Conservation (phyloP, 2,329 filamentous ascomycete species). For the Pleomassaria siparia region DNA sequence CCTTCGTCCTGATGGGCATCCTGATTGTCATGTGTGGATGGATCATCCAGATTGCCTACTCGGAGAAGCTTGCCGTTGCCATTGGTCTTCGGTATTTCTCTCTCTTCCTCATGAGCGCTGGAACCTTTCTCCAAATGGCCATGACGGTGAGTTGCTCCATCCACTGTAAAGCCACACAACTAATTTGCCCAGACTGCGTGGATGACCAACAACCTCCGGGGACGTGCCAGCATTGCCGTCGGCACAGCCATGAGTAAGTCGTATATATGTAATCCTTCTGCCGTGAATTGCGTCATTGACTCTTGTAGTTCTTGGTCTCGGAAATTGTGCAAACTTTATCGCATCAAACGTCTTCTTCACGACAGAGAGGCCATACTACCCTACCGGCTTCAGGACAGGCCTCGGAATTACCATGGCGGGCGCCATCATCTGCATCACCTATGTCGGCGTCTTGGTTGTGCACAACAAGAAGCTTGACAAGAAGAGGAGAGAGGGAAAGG, state of each 20-base stretch:
- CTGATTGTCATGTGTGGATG: conserved; percentile 51
- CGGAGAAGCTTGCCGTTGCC: conserved; percentile 45
- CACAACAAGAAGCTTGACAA: conserved; percentile 53
- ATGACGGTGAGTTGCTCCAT: no score
- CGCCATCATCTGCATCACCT: conserved; percentile 14
- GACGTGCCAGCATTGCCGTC: conserved; percentile 24
- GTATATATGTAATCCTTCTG: no score
- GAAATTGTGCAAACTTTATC: conserved; percentile 59
- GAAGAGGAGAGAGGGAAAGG: conserved; percentile 17
- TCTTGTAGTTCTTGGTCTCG: conserved; percentile 46
- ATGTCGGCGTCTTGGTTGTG: conserved; percentile 50
- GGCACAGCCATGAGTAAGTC: conserved; percentile 21
- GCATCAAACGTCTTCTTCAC: conserved; percentile 46
- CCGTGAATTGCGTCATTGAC: no score
- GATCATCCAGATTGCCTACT: conserved; percentile 52
- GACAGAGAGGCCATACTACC: conserved; percentile 27
- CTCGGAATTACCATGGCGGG: conserved; percentile 39
- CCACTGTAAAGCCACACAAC: no score
- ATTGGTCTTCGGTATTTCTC: conserved; percentile 54
- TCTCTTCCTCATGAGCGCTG: conserved; percentile 31
- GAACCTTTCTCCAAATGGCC: conserved; percentile 57
- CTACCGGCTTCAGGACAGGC: conserved; percentile 30
- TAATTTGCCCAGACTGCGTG: no score
- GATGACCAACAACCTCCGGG: conserved; percentile 55
- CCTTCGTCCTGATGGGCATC: conserved; percentile 33